Evolutionary conservation across 805 yeast species (phyloP).

Genomic region (Wickerhamiella australiensis): DNA sequence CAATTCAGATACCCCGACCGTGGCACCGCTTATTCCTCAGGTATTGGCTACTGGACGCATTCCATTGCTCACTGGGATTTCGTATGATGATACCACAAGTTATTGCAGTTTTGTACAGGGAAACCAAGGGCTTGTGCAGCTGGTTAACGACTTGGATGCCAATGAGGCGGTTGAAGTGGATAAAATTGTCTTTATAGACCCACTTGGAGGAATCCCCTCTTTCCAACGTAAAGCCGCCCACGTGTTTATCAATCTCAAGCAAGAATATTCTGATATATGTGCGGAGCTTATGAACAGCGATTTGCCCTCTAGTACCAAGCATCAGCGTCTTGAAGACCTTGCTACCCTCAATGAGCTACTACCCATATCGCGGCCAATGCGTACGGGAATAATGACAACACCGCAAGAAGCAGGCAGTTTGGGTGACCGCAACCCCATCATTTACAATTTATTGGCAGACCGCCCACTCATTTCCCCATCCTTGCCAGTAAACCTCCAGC

Average conservation of each 20-base stretch:
- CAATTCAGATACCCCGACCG: conserved; percentile 20
- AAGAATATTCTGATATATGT: conserved; percentile 58
- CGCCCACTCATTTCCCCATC: conserved; percentile 85
- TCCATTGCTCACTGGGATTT: conserved; percentile 50
- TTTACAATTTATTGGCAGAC: conserved; percentile 83
- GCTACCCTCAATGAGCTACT: conserved; percentile 50
- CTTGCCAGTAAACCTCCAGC: conserved; percentile 52
- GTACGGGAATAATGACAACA: conserved; percentile 82
- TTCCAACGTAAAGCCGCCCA: conserved; percentile 67
- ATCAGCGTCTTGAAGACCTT: conserved; percentile 46
- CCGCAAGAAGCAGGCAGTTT: conserved; percentile 52
- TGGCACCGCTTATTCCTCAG: conserved; percentile 30
- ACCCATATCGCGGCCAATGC: conserved; percentile 37
- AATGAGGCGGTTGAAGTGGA: conserved; percentile 41
- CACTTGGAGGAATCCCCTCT: conserved; percentile 84
- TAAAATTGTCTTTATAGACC: conserved; percentile 67
- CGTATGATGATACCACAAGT: conserved; percentile 46
- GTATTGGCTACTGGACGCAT: conserved; percentile 35
- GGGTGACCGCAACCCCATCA: conserved; percentile 61
- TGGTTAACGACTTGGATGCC: conserved; percentile 30
- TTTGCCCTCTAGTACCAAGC: conserved; percentile 14
- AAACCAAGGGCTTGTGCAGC: conserved; percentile 32
- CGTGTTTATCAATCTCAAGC: conserved; percentile 72
- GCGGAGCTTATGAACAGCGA: conserved; percentile 42
- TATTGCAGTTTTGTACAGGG: conserved; percentile 31